A percentile compares a stretch with the other conserved stretches of the same genome.
Conservation (phyloP, 768 basidiomycete genomes). For the Tylopilus cervinicoccineus region DNA sequence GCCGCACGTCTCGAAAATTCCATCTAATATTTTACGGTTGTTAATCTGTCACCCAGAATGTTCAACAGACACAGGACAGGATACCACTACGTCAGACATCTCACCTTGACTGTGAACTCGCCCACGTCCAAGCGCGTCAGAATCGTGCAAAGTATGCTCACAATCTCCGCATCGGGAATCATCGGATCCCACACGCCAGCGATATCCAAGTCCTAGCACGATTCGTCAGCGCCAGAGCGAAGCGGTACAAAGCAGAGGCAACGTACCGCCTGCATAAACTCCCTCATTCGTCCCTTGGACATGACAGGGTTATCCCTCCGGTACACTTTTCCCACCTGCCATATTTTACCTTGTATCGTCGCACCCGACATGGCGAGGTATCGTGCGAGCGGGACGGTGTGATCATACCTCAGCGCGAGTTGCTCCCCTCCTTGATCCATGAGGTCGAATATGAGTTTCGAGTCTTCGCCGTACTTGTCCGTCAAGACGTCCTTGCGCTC, state of each 20-base stretch:
- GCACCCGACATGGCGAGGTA: conserved; percentile 95
- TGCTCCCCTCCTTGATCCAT: conserved; percentile 98
- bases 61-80: background rate
- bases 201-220: conserved; percentile 86
- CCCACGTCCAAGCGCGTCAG: conserved; percentile 83
- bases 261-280: conserved; percentile 93
- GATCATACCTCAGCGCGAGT: conserved; percentile 90
- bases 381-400: conserved; percentile 94
- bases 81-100: background rate
- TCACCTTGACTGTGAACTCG: conserved; percentile 90
- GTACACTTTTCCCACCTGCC: conserved; percentile 99
- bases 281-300: conserved; percentile 97
- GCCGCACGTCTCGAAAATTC: conserved; percentile 94
- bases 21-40: conserved; percentile 95
- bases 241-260: background rate
- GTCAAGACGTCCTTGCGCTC: conserved; percentile 95
- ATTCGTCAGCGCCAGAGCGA: background rate
- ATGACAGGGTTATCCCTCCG: conserved; percentile 94
- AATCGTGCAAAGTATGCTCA: conserved; percentile 78
- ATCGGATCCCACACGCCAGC: conserved; percentile 90
- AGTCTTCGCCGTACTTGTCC: conserved; percentile 97
- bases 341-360: conserved; percentile 77
- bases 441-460: conserved; percentile 96
- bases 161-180: conserved; percentile 94
- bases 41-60: conserved; percentile 59